Evolutionary conservation across 208 protist genomes (phyloP), one percentile per base, ranked within the genome.

Genomic region (Leishmania aethiopica): DNA sequence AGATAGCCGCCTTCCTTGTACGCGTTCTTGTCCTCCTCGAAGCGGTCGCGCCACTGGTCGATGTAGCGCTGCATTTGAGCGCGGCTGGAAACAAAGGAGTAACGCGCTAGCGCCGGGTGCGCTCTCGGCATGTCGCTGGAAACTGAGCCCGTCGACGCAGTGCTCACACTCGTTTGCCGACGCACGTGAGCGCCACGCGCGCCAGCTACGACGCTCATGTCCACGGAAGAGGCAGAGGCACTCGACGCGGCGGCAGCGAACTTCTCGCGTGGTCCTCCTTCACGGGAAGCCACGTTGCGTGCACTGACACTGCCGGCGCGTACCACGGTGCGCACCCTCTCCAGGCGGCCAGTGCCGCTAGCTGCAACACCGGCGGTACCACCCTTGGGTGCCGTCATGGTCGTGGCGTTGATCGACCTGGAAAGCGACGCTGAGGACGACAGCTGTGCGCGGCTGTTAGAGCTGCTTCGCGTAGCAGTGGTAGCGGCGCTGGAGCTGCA

Each of bases 1-100:
- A 95, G 89, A 86, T 97, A 97, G 70, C 93, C 93, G 45, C 92
- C 92, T 70, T 94, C 93, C 60, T 81, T 88, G 84, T 94, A 96
- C n/a, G 86, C 84, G 35, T 49, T 79, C 71, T 90, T 89, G 84
- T 91, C 91, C 78, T 95, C 92, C 78, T 90, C 84, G 45, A 86
- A 91, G 64, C 81, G 67, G 60, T 95, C 91, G 57, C 86, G 76
- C 91, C 91, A 95, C 66, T 82, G 78, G 64, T 91, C 81, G 19
- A 94, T 84, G 82, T 92, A 88, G 64, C 86, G 84, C 62, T 87
- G 87, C 82, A 94, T 77, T 25, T 82, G 67, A 6, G 51, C 47
- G 10, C 80, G 84, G 57, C 84, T 84, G 10, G 78, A 78, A 5
- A 73, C 74, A 35, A 82, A 88, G 53, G 77, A 77, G 64, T 73